Conservation (phyloP, 1,284 basidiomycete species). For the Hemileia vastatrix region DNA sequence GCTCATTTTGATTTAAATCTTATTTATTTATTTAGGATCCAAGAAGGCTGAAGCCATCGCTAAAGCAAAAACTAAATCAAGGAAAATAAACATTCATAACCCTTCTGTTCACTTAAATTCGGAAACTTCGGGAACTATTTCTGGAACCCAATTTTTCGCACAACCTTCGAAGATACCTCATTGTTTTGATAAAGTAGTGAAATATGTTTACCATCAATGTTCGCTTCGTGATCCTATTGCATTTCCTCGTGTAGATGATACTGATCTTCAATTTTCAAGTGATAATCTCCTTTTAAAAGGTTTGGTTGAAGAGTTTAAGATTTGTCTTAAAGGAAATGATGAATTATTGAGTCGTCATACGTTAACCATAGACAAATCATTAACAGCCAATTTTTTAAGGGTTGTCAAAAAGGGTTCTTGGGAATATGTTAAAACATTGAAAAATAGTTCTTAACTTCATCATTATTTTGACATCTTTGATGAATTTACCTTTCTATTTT, state of each 20-base stretch:
- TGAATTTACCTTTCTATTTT: too few relatives aligned
- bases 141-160: constrained; percentile 1
- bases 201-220: constrained; percentile 5
- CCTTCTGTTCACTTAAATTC: background rate
- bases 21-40: background rate
- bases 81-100: background rate
- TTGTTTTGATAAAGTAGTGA: background rate
- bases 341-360: constrained; percentile 3
- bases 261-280: background rate
- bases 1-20: background rate
- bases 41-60: constrained; percentile 1
- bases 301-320: constrained; percentile 2
- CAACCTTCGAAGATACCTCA: background rate
- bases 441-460: background rate
- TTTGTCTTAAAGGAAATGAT: background rate
- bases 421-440: constrained; percentile 5
- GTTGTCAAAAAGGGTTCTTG: constrained; percentile 1
- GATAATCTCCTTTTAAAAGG: background rate
- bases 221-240: background rate
- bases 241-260: background rate
- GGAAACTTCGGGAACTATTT: background rate
- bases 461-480: background rate
- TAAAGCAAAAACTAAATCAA: background rate
- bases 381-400: constrained; percentile 4
- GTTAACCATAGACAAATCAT: background rate